A percentile compares a stretch with the other conserved stretches of the same genome.
Evolutionary conservation across 306 rosid species (phyloP).

Genomic region (Hippophae gyantsensis): DNA sequence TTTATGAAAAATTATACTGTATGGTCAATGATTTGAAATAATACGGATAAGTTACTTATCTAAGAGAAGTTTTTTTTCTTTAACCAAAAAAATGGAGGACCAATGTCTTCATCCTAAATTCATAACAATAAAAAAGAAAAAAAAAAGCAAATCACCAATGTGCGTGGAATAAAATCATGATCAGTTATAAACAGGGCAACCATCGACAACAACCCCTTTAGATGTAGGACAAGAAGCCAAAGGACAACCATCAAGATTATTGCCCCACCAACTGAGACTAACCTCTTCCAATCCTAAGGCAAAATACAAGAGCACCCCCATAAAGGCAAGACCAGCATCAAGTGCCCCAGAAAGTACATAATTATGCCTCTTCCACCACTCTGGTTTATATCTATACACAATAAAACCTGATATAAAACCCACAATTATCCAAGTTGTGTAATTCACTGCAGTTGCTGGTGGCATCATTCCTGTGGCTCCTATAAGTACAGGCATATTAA

Average conservation of each 20-base stretch:
- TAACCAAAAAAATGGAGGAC: too few relatives aligned
- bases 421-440: slow-evolving; percentile 56
- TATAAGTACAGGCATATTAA: slow-evolving; percentile 70
- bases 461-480: slow-evolving; percentile 79
- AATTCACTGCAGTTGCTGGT: slow-evolving; percentile 79
- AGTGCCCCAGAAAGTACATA: slow-evolving; percentile 80
- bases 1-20: too few relatives aligned
- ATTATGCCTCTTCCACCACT: slow-evolving; percentile 77
- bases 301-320: slow-evolving; percentile 77
- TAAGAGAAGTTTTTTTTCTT: too few relatives aligned
- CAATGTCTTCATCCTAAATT: too few relatives aligned
- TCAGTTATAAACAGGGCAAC: slow-evolving; percentile 47
- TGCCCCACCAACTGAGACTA: slow-evolving; percentile 75
- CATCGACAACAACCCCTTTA: slow-evolving; percentile 28
- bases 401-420: slow-evolving; percentile 71
- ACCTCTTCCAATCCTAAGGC: slow-evolving; percentile 45
- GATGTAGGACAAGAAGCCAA: slow-evolving; percentile 73
- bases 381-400: slow-evolving; percentile 49
- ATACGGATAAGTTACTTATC: too few relatives aligned
- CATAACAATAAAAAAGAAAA: too few relatives aligned
- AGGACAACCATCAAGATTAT: slow-evolving; percentile 70
- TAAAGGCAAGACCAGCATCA: slow-evolving; percentile 89
- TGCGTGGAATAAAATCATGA: too few relatives aligned
- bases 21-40: too few relatives aligned
- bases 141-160: too few relatives aligned